phyloP scores from a whole-genome alignment of 352 stramenopile genomes.

The Phytophthora fragariae region DNA sequence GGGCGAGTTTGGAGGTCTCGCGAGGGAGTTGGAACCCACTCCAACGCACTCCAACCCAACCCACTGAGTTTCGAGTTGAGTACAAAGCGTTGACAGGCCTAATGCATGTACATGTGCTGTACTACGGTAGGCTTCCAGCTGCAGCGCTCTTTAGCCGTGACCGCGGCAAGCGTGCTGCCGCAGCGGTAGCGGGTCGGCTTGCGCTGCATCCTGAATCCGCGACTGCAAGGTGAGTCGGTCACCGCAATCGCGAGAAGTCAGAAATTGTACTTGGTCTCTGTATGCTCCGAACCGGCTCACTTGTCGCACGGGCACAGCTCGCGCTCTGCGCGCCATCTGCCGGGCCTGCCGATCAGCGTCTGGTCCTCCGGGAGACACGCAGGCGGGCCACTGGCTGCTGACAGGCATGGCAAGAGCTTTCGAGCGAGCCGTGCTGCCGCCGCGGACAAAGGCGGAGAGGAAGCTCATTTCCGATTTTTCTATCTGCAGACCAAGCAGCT shows the following conservation, averaged over 20 bases:
- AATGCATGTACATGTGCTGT: no score
- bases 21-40: no score
- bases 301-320: constrained; percentile 27
- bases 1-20: no score
- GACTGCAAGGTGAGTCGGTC: constrained; percentile 3
- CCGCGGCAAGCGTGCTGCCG: neutral
- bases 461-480: constrained; percentile 42
- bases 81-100: no score
- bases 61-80: no score
- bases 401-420: neutral
- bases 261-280: constrained; percentile 27
- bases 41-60: no score
- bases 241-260: constrained; percentile 27
- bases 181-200: neutral
- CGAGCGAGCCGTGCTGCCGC: neutral
- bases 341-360: constrained; percentile 15
- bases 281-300: constrained; percentile 17
- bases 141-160: neutral
- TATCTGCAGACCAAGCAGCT: constrained; percentile 36
- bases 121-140: no score
- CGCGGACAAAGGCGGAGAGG: neutral
- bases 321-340: constrained; percentile 26
- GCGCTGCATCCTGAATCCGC: constrained; percentile 13
- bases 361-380: constrained; percentile 22
- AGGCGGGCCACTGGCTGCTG: constrained; percentile 14